phyloP scores from a whole-genome alignment of 2,329 filamentous ascomycete genomes.

The Drechslerella coelobrocha region DNA sequence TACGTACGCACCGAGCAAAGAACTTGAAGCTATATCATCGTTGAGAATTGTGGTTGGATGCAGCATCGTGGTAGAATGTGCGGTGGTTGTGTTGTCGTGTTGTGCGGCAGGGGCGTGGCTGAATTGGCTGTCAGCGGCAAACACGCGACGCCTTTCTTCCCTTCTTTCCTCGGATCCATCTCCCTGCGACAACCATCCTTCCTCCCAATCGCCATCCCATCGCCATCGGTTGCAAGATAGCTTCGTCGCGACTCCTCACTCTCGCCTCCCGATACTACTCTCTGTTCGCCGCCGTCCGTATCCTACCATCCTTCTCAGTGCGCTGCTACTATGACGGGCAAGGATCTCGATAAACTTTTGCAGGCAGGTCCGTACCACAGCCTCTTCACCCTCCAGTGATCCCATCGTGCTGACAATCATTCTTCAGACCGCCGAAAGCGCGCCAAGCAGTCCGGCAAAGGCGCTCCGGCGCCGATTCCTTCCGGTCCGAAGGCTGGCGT shows the following conservation, averaged over 20 bases:
- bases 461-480: slow-evolving; percentile 17
- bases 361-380: slow-evolving; percentile 26
- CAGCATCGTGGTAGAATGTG: neutral
- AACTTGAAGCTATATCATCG: neutral
- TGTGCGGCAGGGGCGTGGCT: slow-evolving; percentile 4
- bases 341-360: slow-evolving; percentile 36
- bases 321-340: slow-evolving; percentile 21
- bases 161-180: neutral
- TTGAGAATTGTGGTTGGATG: neutral
- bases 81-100: slow-evolving; percentile 9
- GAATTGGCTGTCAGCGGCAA: slow-evolving; percentile 34
- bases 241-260: neutral
- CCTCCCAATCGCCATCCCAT: slow-evolving; percentile 2
- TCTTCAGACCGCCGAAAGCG: slow-evolving; percentile 33
- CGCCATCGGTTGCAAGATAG: neutral
- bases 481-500: slow-evolving; percentile 34
- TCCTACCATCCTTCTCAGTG: neutral
- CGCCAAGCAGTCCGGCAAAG: slow-evolving; percentile 25
- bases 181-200: neutral
- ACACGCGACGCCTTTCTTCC: slow-evolving; percentile 19
- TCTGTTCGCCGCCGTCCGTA: neutral
- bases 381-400: neutral
- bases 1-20: no score
- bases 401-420: slow-evolving; percentile 11
- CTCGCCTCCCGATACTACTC: no score